phyloP scores from a whole-genome alignment of 352 stramenopile genomes.

The Phytophthora hybrid region DNA sequence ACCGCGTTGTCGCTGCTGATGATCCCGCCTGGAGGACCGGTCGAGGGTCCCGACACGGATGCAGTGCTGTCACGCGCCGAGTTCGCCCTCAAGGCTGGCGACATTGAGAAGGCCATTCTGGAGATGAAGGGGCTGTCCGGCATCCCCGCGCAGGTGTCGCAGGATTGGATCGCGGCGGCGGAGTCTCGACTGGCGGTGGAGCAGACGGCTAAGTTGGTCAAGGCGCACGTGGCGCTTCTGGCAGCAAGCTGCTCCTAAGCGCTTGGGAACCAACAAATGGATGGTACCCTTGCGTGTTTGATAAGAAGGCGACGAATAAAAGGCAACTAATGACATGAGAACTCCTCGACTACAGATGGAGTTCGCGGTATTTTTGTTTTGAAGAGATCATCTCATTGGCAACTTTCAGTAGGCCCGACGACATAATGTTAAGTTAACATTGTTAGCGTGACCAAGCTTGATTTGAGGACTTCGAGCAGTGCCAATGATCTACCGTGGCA shows the following conservation, averaged over 20 bases:
- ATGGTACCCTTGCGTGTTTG: constrained; percentile 35
- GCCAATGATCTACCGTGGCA: no score
- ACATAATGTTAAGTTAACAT: no score
- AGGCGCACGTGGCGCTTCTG: constrained; percentile 82
- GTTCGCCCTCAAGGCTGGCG: constrained; percentile 82
- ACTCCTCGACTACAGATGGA: constrained; percentile 1
- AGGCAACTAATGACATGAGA: constrained; percentile 26
- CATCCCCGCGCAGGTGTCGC: constrained; percentile 69
- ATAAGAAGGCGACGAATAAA: constrained; percentile 39
- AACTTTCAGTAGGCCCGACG: no score
- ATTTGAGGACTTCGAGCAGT: no score
- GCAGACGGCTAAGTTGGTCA: constrained; percentile 86
- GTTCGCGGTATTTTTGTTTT: constrained; percentile 7
- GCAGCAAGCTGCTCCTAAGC: constrained; percentile 84
- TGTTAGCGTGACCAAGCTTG: no score
- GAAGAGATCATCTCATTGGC: no score
- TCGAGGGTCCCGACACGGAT: constrained; percentile 77
- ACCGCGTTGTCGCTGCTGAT: constrained; percentile 75
- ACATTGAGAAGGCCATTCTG: constrained; percentile 74
- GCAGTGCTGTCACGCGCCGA: constrained; percentile 84
- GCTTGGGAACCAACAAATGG: constrained; percentile 4
- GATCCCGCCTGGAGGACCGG: constrained; percentile 79
- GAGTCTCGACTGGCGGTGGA: constrained; percentile 82
- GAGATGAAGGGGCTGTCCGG: constrained; percentile 79
- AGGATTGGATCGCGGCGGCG: constrained; percentile 81